Evolutionary conservation across 306 rosid species (phyloP).

Genomic region (Echinosophora koreensis): DNA sequence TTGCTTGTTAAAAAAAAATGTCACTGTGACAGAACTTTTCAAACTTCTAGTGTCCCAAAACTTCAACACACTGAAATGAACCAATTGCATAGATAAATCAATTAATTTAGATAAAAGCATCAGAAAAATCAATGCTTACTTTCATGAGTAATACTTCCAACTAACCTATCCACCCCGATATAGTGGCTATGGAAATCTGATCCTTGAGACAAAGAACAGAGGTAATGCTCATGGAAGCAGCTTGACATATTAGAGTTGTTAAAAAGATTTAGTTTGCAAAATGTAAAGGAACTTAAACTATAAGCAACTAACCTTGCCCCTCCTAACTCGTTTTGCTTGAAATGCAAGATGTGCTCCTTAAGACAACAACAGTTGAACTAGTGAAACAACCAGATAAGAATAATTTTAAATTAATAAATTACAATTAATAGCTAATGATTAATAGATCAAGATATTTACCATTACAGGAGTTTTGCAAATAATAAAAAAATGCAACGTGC

Average conservation of each 20-base stretch:
- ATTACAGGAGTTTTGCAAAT: not conserved
- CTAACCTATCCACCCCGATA: constrained; percentile 96
- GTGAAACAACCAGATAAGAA: constrained; percentile 34
- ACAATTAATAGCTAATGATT: not conserved
- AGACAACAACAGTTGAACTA: constrained; percentile 72
- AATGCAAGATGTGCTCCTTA: constrained; percentile 77
- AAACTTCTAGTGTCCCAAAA: constrained; percentile 95
- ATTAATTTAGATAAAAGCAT: constrained; percentile 14
- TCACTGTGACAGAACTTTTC: constrained; percentile 62
- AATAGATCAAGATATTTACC: not conserved
- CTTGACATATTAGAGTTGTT: constrained; percentile 55
- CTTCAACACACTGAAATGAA: constrained; percentile 74
- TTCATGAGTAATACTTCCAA: constrained; percentile 17
- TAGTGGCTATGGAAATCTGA: constrained; percentile 54
- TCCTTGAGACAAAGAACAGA: constrained; percentile 92
- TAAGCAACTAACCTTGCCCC: constrained; percentile 71
- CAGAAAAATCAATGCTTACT: constrained; percentile 1
- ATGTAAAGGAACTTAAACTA: not conserved
- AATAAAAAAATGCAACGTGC: constrained; percentile 52
- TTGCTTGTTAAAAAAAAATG: too few species aligned
- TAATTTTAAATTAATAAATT: not conserved
- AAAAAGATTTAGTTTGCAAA: constrained; percentile 39
- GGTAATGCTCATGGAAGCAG: constrained; percentile 93
- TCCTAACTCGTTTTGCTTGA: constrained; percentile 63
- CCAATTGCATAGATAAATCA: constrained; percentile 28